Percentiles rank a stretch among this genome's conserved stretches.
phyloP scores from a whole-genome alignment of 352 stramenopile species.

The Pythium grandisporangium region DNA sequence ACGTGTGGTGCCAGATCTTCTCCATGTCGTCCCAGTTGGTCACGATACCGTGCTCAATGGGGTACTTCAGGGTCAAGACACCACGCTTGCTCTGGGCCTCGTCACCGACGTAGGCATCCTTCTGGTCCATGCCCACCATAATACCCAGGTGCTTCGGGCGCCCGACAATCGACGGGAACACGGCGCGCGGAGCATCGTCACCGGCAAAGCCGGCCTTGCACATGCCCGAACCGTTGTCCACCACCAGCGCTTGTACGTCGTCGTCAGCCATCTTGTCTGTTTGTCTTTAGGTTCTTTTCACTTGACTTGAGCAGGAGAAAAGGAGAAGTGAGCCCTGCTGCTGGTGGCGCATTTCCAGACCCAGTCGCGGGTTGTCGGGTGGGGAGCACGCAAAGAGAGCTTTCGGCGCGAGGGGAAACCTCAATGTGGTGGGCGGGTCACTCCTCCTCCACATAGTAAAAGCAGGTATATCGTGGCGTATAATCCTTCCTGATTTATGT shows the following conservation, averaged over 20 bases:
- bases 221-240: slow-evolving; percentile 50
- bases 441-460: no score
- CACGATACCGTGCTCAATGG: slow-evolving; percentile 96
- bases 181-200: slow-evolving; percentile 57
- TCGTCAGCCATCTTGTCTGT: slow-evolving; percentile 17
- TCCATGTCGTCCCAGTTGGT: slow-evolving; percentile 98
- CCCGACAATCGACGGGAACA: slow-evolving; percentile 23
- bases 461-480: no score
- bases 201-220: slow-evolving; percentile 65
- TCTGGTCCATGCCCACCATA: slow-evolving; percentile 8
- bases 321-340: not conserved
- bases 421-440: no score
- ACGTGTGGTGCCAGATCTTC: slow-evolving; percentile 98
- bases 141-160: slow-evolving; percentile 13
- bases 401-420: no score
- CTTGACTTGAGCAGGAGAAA: not conserved
- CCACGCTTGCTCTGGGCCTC: slow-evolving; percentile 10
- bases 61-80: slow-evolving; percentile 65
- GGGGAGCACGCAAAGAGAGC: no score
- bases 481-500: no score
- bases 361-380: no score
- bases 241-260: slow-evolving; percentile 31
- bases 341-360: no score
- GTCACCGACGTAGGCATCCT: slow-evolving; percentile 9
- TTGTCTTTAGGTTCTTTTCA: no score